phyloP scores from a whole-genome alignment of 1,284 basidiomycete species.

The Stereum hirsutum region DNA sequence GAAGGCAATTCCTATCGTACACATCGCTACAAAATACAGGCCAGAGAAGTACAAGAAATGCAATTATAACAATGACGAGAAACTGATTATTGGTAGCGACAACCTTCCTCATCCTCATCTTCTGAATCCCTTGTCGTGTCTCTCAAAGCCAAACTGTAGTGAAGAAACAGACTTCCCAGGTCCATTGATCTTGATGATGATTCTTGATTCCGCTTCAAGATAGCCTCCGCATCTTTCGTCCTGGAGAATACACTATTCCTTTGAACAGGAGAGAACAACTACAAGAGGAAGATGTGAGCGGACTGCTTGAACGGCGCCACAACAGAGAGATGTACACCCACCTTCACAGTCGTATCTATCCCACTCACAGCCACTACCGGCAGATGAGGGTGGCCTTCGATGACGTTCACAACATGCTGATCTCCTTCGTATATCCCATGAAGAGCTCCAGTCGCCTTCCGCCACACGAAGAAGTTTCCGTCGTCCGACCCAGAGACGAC shows the following conservation, averaged over 20 bases:
- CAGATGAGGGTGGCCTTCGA: conserved; percentile 76
- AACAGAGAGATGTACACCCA: conserved; percentile 20
- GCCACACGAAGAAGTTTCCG: conserved; percentile 81
- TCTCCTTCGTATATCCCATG: conserved; percentile 83
- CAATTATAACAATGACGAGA: no score
- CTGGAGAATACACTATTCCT: conserved; percentile 41
- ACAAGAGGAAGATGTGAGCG: not conserved
- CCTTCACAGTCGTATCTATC: conserved; percentile 86
- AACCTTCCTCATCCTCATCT: conserved; percentile 8
- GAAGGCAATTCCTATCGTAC: no score
- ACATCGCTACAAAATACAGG: no score
- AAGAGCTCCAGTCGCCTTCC: conserved; percentile 55
- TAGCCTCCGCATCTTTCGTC: conserved; percentile 37
- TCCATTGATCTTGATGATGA: conserved; percentile 17
- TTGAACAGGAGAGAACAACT: conserved; percentile 66
- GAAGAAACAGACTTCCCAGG: conserved; percentile 24
- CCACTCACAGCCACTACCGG: conserved; percentile 84
- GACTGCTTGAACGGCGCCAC: not conserved
- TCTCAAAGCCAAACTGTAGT: conserved; percentile 23
- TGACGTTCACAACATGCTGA: conserved; percentile 74
- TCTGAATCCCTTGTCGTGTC: conserved; percentile 8
- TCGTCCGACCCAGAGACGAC: conserved; percentile 88
- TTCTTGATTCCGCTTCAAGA: conserved; percentile 39
- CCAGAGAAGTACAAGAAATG: no score
- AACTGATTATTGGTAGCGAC: no score